Percentiles rank a stretch among this genome's conserved stretches.
phyloP scores from a whole-genome alignment of 176 grass and related monocot genomes.

The Phoenix roebelenii region DNA sequence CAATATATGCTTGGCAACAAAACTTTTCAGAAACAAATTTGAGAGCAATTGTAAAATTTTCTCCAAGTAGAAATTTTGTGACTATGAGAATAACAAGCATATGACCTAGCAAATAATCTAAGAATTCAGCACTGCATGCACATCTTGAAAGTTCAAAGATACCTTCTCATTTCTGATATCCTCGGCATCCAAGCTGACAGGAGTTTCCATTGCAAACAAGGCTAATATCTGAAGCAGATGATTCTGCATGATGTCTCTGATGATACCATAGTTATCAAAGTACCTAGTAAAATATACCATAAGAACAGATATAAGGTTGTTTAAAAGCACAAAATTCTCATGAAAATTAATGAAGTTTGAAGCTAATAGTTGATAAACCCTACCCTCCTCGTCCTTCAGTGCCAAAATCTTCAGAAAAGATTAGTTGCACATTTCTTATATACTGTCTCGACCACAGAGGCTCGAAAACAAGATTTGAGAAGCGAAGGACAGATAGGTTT shows the following conservation, averaged over 20 bases:
- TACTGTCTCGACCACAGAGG: conserved; percentile 97
- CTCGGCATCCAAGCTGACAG: conserved; percentile 88
- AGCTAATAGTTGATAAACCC: conserved; percentile 13
- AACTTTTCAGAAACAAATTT: no score
- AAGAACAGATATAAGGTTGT: conserved; percentile 1
- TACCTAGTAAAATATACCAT: conserved; percentile 47
- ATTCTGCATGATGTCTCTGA: conserved; percentile 99
- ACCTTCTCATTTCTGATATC: conserved; percentile 99
- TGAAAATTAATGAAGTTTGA: not conserved
- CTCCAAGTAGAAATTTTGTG: no score
- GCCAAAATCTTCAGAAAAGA: conserved; percentile 90
- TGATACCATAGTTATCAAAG: conserved; percentile 89
- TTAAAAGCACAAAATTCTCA: no score
- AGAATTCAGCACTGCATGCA: no score
- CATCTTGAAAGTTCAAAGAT: no score
- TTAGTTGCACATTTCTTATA: conserved; percentile 84
- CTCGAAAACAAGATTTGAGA: conserved; percentile 97
- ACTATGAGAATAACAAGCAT: no score
- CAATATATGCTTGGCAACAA: no score
- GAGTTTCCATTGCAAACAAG: conserved; percentile 94
- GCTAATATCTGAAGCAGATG: conserved; percentile 96
- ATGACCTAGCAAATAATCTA: no score
- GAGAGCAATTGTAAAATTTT: no score
- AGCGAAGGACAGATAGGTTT: conserved; percentile 80
- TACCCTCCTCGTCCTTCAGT: conserved; percentile 93